Evolutionary conservation across 1,284 basidiomycete species (phyloP).

Genomic region (Cryptococcus deneoformans): DNA sequence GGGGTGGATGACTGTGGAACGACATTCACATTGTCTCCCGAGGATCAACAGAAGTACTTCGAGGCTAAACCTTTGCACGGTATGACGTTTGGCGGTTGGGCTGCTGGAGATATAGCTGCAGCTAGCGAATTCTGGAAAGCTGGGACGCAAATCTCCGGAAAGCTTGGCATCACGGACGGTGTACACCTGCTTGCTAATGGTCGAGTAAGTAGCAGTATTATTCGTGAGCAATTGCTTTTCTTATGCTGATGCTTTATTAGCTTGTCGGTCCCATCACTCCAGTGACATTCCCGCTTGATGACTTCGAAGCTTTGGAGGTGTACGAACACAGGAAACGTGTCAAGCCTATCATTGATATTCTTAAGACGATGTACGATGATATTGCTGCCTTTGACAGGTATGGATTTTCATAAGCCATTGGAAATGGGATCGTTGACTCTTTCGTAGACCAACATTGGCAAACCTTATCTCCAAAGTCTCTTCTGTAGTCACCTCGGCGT

Average conservation of each 20-base stretch:
- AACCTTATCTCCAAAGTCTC: conserved; percentile 63
- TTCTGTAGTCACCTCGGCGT: conserved; percentile 65
- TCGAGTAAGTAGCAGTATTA: conserved; percentile 55
- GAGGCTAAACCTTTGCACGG: conserved; percentile 7
- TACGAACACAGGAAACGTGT: conserved; percentile 72
- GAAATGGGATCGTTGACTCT: conserved; percentile 1
- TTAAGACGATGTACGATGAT: conserved; percentile 57
- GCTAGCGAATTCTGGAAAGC: conserved; percentile 42
- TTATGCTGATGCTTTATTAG: conserved; percentile 42
- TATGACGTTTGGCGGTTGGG: conserved; percentile 1
- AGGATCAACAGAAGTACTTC: not conserved
- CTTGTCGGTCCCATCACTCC: conserved; percentile 62
- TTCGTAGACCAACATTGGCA: conserved; percentile 56
- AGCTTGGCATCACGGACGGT: conserved; percentile 59
- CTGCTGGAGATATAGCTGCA: conserved; percentile 22
- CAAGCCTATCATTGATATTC: conserved; percentile 62
- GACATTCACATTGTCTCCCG: not conserved
- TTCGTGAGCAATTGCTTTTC: not conserved
- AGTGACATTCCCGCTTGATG: conserved; percentile 60
- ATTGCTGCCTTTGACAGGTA: conserved; percentile 54
- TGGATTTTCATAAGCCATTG: conserved; percentile 1
- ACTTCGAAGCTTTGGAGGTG: conserved; percentile 64
- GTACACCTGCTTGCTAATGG: conserved; percentile 73
- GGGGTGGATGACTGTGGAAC: not conserved
- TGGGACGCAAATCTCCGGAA: conserved; percentile 21